A percentile compares a stretch with the other conserved stretches of the same genome.
Evolutionary conservation across 2,329 filamentous ascomycete genomes (phyloP).

Genomic region (Aspergillus pseudoglaucus): DNA sequence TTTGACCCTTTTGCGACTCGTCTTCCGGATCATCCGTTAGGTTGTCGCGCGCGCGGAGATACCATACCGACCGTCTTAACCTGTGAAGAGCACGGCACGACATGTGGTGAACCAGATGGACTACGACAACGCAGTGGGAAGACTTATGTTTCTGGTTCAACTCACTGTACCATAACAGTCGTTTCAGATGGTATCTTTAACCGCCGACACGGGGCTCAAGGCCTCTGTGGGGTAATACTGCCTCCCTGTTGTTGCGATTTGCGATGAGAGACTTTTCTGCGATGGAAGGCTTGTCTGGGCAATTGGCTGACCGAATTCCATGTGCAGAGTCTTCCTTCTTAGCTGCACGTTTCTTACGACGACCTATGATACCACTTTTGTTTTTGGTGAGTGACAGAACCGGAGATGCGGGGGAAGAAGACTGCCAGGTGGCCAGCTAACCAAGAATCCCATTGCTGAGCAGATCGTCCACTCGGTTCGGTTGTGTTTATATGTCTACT

Average conservation of each 20-base stretch:
- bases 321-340: conserved; percentile 24
- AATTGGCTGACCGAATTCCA: conserved; percentile 12
- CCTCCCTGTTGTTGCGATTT: neutral
- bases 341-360: conserved; percentile 28
- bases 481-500: conserved; percentile 36
- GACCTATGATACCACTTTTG: conserved; percentile 33
- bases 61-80: neutral
- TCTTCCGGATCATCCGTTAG: neutral
- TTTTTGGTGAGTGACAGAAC: conserved; percentile 27
- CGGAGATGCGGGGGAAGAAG: neutral
- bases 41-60: neutral
- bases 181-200: conserved; percentile 22
- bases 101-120: neutral
- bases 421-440: neutral
- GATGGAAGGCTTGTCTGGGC: neutral
- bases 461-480: conserved; percentile 44
- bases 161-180: conserved; percentile 3
- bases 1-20: neutral
- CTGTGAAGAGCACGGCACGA: neutral
- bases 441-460: neutral
- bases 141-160: neutral
- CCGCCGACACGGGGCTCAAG: conserved; percentile 25
- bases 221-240: conserved; percentile 26
- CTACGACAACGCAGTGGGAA: neutral
- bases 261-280: neutral